Base-by-base conservation (phyloP, 2,329 filamentous ascomycete species). In the Phyllosticta paracitricarpa region DNA sequence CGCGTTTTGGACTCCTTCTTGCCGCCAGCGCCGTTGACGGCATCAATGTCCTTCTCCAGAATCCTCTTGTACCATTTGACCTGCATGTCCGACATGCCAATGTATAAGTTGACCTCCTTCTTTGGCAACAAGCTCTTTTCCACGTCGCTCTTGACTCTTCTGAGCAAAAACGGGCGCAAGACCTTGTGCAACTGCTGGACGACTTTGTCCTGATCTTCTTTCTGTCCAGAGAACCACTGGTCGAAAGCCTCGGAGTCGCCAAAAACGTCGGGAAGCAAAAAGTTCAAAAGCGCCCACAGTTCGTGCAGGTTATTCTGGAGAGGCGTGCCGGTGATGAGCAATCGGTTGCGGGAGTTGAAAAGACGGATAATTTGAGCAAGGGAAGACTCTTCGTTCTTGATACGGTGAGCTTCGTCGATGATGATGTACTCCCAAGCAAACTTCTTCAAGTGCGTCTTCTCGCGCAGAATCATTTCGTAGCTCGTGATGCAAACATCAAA, bases 351-450 rank as follows among this genome's bases (percentile, higher is more conserved):
- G 4, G 94, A 99, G 76, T 92, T 90, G 80, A 99, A 99, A 59
- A 97, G 79, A 67, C 94, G 90, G 66, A 99, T 96, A 66, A 97
- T 95, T 71, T 97, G 93, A 2, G 94, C 92, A 2, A 99, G 81
- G 0, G 94, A 97, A 0, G 94, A 99, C 74, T 97, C 91, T 72
- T 99, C 94, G 75, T 99, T 99, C 80, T 99, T 99, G 83, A 99
- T 99, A 63, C 94, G 91, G 75, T 99, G 94, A 2, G 94, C 87
- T 71, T 99, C 94, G 69, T 99, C 94, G 65, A 99, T 96, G 67
- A 99, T 96, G 75, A 99, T 99, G 76, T 99, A 99, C 74, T 99
- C 93, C 94, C 94, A 99, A 0, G 94, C 92, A 73, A 99, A 96
- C 75, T 97, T 97, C 78, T 94, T 96, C 66, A 99, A 76, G 67